phyloP scores from a whole-genome alignment of 352 stramenopile genomes.

The Phytophthora boehmeriae region DNA sequence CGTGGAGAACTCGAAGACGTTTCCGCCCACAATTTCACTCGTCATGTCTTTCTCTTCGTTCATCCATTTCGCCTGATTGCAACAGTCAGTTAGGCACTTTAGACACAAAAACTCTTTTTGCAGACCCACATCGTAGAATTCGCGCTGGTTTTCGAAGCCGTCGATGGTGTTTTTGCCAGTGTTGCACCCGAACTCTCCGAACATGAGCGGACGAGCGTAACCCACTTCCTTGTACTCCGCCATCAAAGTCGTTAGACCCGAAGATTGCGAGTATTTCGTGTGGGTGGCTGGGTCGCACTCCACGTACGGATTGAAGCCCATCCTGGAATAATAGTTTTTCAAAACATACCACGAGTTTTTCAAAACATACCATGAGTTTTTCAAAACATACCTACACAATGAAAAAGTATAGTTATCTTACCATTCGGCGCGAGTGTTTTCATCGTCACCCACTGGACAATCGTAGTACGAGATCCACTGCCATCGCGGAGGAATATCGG shows the following conservation, averaged over 20 bases:
- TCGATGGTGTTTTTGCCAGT: constrained; percentile 68
- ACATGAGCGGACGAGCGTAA: constrained; percentile 69
- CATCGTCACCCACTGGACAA: constrained; percentile 56
- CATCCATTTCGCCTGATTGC: constrained; percentile 69
- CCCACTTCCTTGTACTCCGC: constrained; percentile 51
- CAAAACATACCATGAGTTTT: neutral
- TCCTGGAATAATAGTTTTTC: constrained; percentile 12
- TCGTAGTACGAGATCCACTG: constrained; percentile 74
- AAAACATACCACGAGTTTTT: constrained; percentile 1
- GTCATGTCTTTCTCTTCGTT: constrained; percentile 75
- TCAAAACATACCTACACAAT: neutral
- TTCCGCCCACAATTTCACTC: constrained; percentile 63
- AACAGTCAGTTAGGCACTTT: neutral
- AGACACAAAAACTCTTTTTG: no score
- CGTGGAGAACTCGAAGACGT: constrained; percentile 80
- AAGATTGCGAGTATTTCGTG: constrained; percentile 59
- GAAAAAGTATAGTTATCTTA: neutral
- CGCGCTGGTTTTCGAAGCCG: constrained; percentile 71
- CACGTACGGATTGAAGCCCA: constrained; percentile 76
- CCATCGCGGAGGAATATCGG: constrained; percentile 57
- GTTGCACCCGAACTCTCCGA: constrained; percentile 84
- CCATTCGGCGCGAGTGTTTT: constrained; percentile 64
- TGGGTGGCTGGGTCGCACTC: constrained; percentile 65
- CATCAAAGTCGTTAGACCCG: constrained; percentile 65
- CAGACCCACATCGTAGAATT: constrained; percentile 55